These are phyloP conservation scores for Trichosporon asahii DNA, from an alignment of 1,284 basidiomycete genomes.

Conservation along the genomic window DNA sequence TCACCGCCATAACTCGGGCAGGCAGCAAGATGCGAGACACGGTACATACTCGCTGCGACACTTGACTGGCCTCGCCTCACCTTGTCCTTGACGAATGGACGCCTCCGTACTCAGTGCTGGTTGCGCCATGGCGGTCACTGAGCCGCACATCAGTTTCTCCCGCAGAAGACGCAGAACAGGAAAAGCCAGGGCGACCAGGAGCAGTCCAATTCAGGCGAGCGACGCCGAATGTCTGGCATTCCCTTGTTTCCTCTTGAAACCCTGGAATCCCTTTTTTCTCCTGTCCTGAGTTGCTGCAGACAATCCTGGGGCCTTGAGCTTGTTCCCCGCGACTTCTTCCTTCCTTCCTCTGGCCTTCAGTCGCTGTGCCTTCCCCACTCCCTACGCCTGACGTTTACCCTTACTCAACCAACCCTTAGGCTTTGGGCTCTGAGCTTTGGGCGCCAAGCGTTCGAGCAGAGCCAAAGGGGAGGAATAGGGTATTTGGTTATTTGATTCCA, in stretches of 20 bases:
- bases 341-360: background rate
- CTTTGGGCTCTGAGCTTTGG: background rate
- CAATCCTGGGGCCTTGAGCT: background rate
- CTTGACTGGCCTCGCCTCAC: no score
- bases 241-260: background rate
- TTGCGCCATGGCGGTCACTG: no score
- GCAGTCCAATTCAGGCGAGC: background rate
- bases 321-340: background rate
- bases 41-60: no score
- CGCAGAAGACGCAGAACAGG: background rate
- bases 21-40: no score
- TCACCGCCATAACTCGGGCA: no score
- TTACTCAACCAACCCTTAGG: background rate
- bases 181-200: no score
- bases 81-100: no score
- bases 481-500: constrained; percentile 2
- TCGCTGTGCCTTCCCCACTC: background rate
- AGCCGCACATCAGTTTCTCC: background rate
- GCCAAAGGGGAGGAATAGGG: background rate
- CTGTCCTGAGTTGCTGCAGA: no score
- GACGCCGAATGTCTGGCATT: background rate
- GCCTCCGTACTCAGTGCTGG: no score
- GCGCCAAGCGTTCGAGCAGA: background rate
- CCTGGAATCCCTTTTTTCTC: background rate
- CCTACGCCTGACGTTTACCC: background rate